Percentiles rank a stretch among this genome's conserved stretches.
phyloP scores from a whole-genome alignment of 345 rosid species.

The Brassica napus region Da-Ae NC_063444.1:50620501-50621000 shows the following conservation, averaged over 20 bases:
- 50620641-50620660: slow-evolving; percentile 80
- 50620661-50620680: slow-evolving; percentile 66
- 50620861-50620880: not conserved
- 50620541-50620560: slow-evolving; percentile 70
- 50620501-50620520: slow-evolving; percentile 63
- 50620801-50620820: not conserved
- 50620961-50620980: not conserved
- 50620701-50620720: not conserved
- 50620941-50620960: not conserved
- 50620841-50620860: not conserved
- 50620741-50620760: too few species aligned
- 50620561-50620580: slow-evolving; percentile 58
- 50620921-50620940: not conserved
- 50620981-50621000: slow-evolving; percentile 13
- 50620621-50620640: slow-evolving; percentile 62
- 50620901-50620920: not conserved
- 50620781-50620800: not conserved
- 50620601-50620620: slow-evolving; percentile 43
- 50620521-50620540: slow-evolving; percentile 89
- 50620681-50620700: slow-evolving; percentile 40
- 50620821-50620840: not conserved
- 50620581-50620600: slow-evolving; percentile 43
- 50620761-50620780: not conserved
- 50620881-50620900: not conserved
- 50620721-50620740: not conserved